phyloP scores from a whole-genome alignment of 176 grass and related monocot genomes.

The Secale cereale region DNA sequence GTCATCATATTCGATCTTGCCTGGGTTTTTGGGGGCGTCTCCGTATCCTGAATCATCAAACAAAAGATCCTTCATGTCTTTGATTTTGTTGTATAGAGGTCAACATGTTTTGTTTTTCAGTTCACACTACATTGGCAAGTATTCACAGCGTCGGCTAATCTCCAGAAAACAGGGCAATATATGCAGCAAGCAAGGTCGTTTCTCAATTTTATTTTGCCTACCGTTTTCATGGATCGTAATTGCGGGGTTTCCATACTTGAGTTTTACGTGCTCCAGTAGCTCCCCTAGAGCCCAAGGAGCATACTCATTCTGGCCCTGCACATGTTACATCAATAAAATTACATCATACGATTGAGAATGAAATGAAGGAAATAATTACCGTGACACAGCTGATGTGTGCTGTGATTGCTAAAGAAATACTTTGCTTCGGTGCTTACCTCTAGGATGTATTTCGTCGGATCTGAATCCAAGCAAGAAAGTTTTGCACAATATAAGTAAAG shows the following conservation, averaged over 20 bases:
- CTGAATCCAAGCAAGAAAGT: not conserved
- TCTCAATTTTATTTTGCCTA: not conserved
- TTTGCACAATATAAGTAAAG: not conserved
- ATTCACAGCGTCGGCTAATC: not conserved
- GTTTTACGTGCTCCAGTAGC: conserved; percentile 57
- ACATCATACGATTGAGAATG: not conserved
- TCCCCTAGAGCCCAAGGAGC: conserved; percentile 61
- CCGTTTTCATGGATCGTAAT: conserved; percentile 76
- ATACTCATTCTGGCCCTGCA: not conserved
- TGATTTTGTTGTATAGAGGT: too few relatives aligned
- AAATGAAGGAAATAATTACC: not conserved
- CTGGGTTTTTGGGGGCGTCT: not conserved
- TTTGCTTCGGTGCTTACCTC: not conserved
- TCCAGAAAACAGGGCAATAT: not conserved
- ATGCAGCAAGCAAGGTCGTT: too few relatives aligned
- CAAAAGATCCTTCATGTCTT: too few relatives aligned
- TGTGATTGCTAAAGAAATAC: too few relatives aligned
- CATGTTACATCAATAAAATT: not conserved
- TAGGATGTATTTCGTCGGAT: not conserved
- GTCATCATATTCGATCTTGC: conserved; percentile 23
- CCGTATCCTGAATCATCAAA: not conserved
- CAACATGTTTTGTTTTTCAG: too few relatives aligned
- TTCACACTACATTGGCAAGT: too few relatives aligned
- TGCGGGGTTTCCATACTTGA: conserved; percentile 60
- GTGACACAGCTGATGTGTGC: not conserved